Percentiles rank a stretch among this genome's conserved stretches.
Evolutionary conservation across 768 basidiomycete genomes (phyloP).

Genomic region (Auricularia auricula-judae): DNA sequence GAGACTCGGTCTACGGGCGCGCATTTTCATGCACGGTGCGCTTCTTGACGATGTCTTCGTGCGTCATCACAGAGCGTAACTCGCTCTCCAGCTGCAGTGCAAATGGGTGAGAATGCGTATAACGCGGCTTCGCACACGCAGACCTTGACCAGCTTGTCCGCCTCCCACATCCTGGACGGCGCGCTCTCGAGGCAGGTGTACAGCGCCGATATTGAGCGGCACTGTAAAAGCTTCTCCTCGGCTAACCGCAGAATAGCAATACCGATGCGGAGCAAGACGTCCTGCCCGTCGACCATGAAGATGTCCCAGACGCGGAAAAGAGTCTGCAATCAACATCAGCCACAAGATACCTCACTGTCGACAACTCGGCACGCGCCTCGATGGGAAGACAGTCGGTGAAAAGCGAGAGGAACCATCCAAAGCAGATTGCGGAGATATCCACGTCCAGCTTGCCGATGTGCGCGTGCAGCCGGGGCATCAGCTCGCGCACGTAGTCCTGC

Average conservation of each 20-base stretch:
- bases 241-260: conserved; percentile 76
- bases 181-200: conserved; percentile 84
- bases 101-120: background rate
- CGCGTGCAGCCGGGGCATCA: conserved; percentile 57
- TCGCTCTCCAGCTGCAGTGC: conserved; percentile 42
- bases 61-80: conserved; percentile 38
- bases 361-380: conserved; percentile 43
- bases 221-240: conserved; percentile 72
- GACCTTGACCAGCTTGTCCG: conserved; percentile 84
- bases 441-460: conserved; percentile 76
- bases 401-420: conserved; percentile 95
- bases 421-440: conserved; percentile 89
- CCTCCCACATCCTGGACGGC: conserved; percentile 89
- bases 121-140: conserved; percentile 12
- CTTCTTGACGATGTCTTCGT: conserved; percentile 45
- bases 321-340: conserved; percentile 39
- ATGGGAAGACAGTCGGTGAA: conserved; percentile 95
- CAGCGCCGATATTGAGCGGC: conserved; percentile 77
- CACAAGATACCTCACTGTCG: too few relatives aligned
- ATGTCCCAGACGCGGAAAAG: conserved; percentile 95
- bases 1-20: background rate
- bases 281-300: conserved; percentile 85
- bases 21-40: conserved; percentile 31
- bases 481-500: conserved; percentile 73
- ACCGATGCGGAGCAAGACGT: conserved; percentile 84